Evolutionary conservation across 164 flowering plant genomes (phyloP).

Genomic region (Cinnamomum micranthum): DNA sequence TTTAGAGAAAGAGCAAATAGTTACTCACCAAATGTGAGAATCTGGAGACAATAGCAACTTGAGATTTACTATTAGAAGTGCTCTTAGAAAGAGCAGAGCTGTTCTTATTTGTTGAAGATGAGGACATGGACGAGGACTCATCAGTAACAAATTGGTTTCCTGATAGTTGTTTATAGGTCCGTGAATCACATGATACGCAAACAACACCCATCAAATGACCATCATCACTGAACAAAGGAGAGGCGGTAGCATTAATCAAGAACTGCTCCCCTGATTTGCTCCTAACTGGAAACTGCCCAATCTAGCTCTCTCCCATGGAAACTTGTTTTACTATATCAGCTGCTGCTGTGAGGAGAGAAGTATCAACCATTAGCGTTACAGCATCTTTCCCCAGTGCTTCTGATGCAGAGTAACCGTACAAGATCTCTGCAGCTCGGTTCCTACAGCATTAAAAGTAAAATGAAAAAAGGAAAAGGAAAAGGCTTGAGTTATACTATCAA

Average conservation of each 20-base stretch:
- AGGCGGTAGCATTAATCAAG: slow-evolving; percentile 43
- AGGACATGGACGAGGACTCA: neutral
- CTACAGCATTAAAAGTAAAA: slow-evolving; percentile 28
- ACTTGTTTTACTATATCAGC: slow-evolving; percentile 41
- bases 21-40: slow-evolving; percentile 68
- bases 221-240: slow-evolving; percentile 79
- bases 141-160: slow-evolving; percentile 7
- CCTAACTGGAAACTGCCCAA: slow-evolving; percentile 72
- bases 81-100: slow-evolving; percentile 35
- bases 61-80: slow-evolving; percentile 32
- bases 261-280: slow-evolving; percentile 60
- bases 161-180: slow-evolving; percentile 40
- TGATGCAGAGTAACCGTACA: slow-evolving; percentile 72
- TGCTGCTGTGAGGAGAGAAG: slow-evolving; percentile 37
- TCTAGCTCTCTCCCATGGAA: slow-evolving; percentile 66
- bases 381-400: slow-evolving; percentile 73
- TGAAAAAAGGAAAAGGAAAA: neutral
- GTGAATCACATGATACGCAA: slow-evolving; percentile 66
- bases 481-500: neutral
- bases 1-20: neutral
- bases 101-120: slow-evolving; percentile 24
- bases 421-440: slow-evolving; percentile 69
- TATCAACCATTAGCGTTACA: slow-evolving; percentile 49
- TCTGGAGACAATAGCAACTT: slow-evolving; percentile 76
- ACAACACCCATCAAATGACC: slow-evolving; percentile 65